A percentile compares a stretch with the other conserved stretches of the same genome.
Evolutionary conservation across 768 basidiomycete species (phyloP).

Genomic region (Phaeotremella skinneri): DNA sequence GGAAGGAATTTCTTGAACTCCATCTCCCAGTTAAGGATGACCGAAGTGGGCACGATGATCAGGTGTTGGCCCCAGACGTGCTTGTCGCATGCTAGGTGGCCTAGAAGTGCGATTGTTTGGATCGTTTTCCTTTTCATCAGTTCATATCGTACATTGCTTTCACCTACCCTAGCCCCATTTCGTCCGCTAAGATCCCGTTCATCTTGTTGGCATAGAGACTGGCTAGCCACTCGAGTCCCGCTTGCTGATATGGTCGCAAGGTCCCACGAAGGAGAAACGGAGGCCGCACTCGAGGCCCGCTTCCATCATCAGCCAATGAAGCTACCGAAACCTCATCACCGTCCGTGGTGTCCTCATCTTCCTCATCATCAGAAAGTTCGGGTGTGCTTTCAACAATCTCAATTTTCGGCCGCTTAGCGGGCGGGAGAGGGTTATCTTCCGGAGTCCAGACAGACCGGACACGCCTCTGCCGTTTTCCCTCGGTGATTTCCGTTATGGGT

Average conservation of each 20-base stretch:
- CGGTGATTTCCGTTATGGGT: slow-evolving; percentile 17
- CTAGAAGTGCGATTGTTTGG: slow-evolving; percentile 53
- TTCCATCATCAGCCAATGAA: slow-evolving; percentile 14
- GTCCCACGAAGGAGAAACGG: slow-evolving; percentile 56
- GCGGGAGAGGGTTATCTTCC: slow-evolving; percentile 26
- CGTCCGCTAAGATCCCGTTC: slow-evolving; percentile 66
- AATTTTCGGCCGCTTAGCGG: slow-evolving; percentile 25
- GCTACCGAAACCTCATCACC: slow-evolving; percentile 21
- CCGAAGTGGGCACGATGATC: slow-evolving; percentile 54
- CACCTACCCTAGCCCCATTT: slow-evolving; percentile 89
- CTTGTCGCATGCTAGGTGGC: slow-evolving; percentile 53
- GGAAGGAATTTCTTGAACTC: slow-evolving; percentile 55
- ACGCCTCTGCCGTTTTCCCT: slow-evolving; percentile 41
- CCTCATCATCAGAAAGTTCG: slow-evolving; percentile 9
- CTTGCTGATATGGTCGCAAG: slow-evolving; percentile 55
- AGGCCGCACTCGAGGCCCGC: slow-evolving; percentile 32
- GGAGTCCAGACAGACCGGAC: slow-evolving; percentile 41
- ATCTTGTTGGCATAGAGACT: slow-evolving; percentile 53
- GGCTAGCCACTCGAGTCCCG: slow-evolving; percentile 56
- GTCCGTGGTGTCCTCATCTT: slow-evolving; percentile 12
- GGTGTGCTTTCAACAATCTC: slow-evolving; percentile 20
- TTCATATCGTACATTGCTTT: background rate
- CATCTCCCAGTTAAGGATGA: slow-evolving; percentile 55
- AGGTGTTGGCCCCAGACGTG: slow-evolving; percentile 54
- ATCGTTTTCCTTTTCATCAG: slow-evolving; percentile 51